Evolutionary conservation across 2,329 filamentous ascomycete species (phyloP), one percentile per base, ranked within the genome.

Genomic region (Sporothrix brunneoviolacea): DNA sequence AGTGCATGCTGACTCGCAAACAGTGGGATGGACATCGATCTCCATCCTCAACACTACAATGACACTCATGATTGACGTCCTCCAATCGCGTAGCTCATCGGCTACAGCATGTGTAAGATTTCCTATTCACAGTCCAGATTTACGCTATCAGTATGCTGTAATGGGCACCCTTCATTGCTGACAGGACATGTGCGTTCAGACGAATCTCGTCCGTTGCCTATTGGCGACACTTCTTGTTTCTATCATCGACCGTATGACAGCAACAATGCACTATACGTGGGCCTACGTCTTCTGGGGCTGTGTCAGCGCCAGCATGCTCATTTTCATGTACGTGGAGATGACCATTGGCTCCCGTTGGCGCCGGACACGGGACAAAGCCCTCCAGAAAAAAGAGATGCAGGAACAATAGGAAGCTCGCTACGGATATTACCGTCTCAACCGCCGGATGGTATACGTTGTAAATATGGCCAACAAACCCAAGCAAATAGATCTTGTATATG

Each of bases 61-160:
- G 57, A 65, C 62, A 1, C 48, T 65, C 15, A 61, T 64, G 57
- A 63, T 65, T 41, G 62, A 65, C 28, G 59, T 65, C 5, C 12
- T 65, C 5, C 58, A 64, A 35, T 51, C 54, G 2, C 58, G 57
- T 13, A 65, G 63, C 48, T 65, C 63, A 2, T 56, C 58, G 1
- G 62, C 58, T 1, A 64, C 59, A 1, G 63, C 63, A 1, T 65
- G 54, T 32, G 51, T 53, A 46, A 38, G 51, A 36, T 12, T 7
- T 7, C 4, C 16, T 39, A 4, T 10, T 28, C 24, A 10, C 10
- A 10, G 10, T 28, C 6, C 24, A 41, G 9, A 36, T n/a, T n/a
- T 4, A 28, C 5, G 24, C 24, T 28, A 15, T 15, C 15, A 16
- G 7, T 6, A 15, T 35, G 13, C 32, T 35, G 12, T 13, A 7